Evolutionary conservation across 257 asterid species (phyloP), one percentile per base, ranked within the genome.

Genomic region (Scutellaria minor): DNA sequence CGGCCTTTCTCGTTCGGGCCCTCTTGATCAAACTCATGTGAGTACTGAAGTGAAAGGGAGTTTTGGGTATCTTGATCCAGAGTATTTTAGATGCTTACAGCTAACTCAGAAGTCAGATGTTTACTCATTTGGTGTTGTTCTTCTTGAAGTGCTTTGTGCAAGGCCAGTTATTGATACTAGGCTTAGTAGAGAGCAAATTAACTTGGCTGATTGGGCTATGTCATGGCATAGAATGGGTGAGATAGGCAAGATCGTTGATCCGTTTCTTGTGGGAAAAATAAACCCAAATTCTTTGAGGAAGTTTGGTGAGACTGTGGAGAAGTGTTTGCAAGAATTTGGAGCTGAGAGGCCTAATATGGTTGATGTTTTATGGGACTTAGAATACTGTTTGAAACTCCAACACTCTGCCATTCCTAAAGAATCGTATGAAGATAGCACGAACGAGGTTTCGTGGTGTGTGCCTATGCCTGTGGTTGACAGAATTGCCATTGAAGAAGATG

Each of bases 351-450:
- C 94, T 2, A 75, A 70, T 12, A 83, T 87, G 92, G 75, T 66
- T 4, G 88, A 87, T 71, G 90, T 89, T 56, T n/a, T 83, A 79
- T 89, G 96, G 96, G 90, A 84, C 70, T 86, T 89, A 50, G 80
- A 87, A 18, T 87, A 85, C 41, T 83, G 83, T 11, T 67, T 80
- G 71, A 51, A 62, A 70, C 87, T 87, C 52, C 94, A 89, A 57
- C 63, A 71, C 11, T 69, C 75, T 7, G 83, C 62, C 6, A 22
- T 68, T 2, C 74, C 83, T 0, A 59, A 71, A 37, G 74, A 74
- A 35, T 71, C 80, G 3, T 62, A 70, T 14, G 90, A 83, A 24
- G 83, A 83, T 52, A 75, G 80, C 80, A 63, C 70, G 3, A 82
- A 87, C 0, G 88, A 85, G 35, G 79, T 79, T 14, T 81, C 82